A percentile compares a stretch with the other conserved stretches of the same genome.
Evolutionary conservation across 2,329 filamentous ascomycete species (phyloP).

Genomic region (Talaromyces sp.): DNA sequence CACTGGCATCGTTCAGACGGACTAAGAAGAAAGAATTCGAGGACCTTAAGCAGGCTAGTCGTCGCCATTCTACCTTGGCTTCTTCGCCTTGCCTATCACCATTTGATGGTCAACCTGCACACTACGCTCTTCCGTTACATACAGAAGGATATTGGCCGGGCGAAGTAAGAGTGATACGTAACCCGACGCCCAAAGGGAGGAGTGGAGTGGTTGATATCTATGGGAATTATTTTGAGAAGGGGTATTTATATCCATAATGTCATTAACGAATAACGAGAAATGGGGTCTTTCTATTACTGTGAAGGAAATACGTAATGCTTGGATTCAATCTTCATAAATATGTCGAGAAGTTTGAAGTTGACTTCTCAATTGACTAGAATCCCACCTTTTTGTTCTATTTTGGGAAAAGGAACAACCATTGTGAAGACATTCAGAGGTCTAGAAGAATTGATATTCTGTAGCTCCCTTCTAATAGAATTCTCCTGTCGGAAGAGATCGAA

Average conservation of each 20-base stretch:
- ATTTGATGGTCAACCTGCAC: slow-evolving; percentile 22
- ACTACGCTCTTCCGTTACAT: slow-evolving; percentile 32
- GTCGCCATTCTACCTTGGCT: slow-evolving; percentile 17
- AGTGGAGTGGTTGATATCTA: slow-evolving; percentile 51
- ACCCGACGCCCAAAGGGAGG: slow-evolving; percentile 37
- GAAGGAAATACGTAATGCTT: not conserved
- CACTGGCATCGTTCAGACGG: slow-evolving; percentile 54
- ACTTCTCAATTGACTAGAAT: not conserved
- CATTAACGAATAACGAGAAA: not conserved
- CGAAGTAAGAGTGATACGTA: slow-evolving; percentile 56
- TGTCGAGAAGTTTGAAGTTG: too few species aligned
- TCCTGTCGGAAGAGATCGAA: not conserved
- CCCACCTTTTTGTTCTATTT: not conserved
- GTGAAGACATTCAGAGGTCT: not conserved
- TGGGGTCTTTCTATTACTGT: not conserved
- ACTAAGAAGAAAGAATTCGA: slow-evolving; percentile 52
- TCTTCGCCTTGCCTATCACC: slow-evolving; percentile 13
- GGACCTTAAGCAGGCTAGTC: slow-evolving; percentile 27
- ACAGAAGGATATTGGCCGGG: slow-evolving; percentile 61
- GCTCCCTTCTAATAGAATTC: slow-evolving; percentile 7
- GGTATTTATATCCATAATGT: slow-evolving; percentile 49
- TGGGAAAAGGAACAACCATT: not conserved
- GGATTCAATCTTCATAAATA: not conserved
- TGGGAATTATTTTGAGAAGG: slow-evolving; percentile 53
- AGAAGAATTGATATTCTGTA: slow-evolving; percentile 5